Evolutionary conservation across 2,329 filamentous ascomycete genomes (phyloP).

Genomic region (Pseudopyricularia cyperi): DNA sequence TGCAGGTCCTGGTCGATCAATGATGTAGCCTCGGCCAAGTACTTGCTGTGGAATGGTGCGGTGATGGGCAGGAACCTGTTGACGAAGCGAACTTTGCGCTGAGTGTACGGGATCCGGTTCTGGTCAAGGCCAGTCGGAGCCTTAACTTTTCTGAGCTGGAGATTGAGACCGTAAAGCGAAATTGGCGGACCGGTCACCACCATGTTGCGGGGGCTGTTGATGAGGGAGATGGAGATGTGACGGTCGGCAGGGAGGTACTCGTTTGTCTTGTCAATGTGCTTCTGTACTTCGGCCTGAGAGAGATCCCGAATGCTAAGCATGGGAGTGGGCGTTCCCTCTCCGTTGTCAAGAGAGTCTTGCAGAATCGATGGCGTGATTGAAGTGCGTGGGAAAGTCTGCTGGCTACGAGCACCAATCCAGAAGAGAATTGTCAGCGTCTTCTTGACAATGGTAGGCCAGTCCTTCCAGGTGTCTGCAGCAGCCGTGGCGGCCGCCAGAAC

Average conservation of each 20-base stretch:
- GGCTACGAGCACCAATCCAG: constrained; percentile 95
- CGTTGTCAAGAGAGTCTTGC: constrained; percentile 85
- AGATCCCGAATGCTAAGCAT: constrained; percentile 98
- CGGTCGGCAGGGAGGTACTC: constrained; percentile 86
- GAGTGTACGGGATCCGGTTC: constrained; percentile 82
- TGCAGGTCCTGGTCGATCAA: constrained; percentile 81
- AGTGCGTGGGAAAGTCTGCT: constrained; percentile 92
- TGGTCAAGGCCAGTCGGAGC: constrained; percentile 95
- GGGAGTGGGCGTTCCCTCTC: constrained; percentile 88
- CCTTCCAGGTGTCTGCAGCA: constrained; percentile 85
- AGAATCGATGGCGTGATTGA: constrained; percentile 84
- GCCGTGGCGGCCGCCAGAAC: constrained; percentile 88
- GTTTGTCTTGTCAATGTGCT: constrained; percentile 94
- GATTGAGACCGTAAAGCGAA: constrained; percentile 89
- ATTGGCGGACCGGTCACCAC: constrained; percentile 94
- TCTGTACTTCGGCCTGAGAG: constrained; percentile 75
- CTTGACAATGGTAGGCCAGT: constrained; percentile 67
- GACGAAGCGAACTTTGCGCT: constrained; percentile 91
- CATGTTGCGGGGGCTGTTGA: constrained; percentile 94
- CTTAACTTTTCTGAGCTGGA: constrained; percentile 92
- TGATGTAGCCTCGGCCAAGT: constrained; percentile 68
- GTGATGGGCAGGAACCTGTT: constrained; percentile 97
- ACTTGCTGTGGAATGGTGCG: constrained; percentile 95
- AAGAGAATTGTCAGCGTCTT: constrained; percentile 86
- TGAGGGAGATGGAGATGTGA: constrained; percentile 87